phyloP scores from a whole-genome alignment of 1,284 basidiomycete species.

The Papiliotrema flavescens region DNA sequence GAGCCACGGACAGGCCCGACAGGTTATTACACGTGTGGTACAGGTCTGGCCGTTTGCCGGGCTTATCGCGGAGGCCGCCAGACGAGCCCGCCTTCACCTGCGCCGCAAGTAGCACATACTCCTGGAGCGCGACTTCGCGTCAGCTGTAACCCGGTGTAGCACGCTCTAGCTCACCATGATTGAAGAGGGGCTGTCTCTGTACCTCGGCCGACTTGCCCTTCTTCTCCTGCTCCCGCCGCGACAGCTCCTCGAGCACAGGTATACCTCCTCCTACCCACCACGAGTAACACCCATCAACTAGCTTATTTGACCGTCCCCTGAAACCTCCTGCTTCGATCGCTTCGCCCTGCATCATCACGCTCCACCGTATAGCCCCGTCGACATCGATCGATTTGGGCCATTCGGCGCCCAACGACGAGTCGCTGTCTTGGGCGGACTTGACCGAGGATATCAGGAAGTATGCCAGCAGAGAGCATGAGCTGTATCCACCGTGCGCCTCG shows the following conservation, averaged over 20 bases:
- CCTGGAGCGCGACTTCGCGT: slow-evolving; percentile 64
- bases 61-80: slow-evolving; percentile 91
- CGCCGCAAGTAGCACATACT: slow-evolving; percentile 80
- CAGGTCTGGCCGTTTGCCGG: slow-evolving; percentile 78
- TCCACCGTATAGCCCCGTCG: slow-evolving; percentile 70
- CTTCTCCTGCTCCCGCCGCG: slow-evolving; percentile 44
- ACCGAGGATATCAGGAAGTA: slow-evolving; percentile 64
- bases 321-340: slow-evolving; percentile 88
- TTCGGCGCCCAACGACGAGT: slow-evolving; percentile 9
- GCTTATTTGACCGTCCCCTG: slow-evolving; percentile 89
- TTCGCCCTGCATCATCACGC: slow-evolving; percentile 77
- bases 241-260: slow-evolving; percentile 65
- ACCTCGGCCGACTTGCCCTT: slow-evolving; percentile 4
- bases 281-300: slow-evolving; percentile 97
- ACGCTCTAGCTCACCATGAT: background rate
- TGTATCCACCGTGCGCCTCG: slow-evolving; percentile 97
- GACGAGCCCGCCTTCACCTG: slow-evolving; percentile 61
- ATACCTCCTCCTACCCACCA: slow-evolving; percentile 99
- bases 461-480: slow-evolving; percentile 83
- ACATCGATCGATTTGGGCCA: slow-evolving; percentile 58
- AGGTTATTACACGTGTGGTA: slow-evolving; percentile 92
- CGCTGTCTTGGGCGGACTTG: slow-evolving; percentile 6
- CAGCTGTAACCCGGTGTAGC: slow-evolving; percentile 3
- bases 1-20: slow-evolving; percentile 79
- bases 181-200: slow-evolving; percentile 1